A percentile compares a stretch with the other conserved stretches of the same genome.
These are phyloP conservation scores for Begonia peltatifolia DNA, from an alignment of 306 rosid species.

Conservation along the genomic window DNA sequence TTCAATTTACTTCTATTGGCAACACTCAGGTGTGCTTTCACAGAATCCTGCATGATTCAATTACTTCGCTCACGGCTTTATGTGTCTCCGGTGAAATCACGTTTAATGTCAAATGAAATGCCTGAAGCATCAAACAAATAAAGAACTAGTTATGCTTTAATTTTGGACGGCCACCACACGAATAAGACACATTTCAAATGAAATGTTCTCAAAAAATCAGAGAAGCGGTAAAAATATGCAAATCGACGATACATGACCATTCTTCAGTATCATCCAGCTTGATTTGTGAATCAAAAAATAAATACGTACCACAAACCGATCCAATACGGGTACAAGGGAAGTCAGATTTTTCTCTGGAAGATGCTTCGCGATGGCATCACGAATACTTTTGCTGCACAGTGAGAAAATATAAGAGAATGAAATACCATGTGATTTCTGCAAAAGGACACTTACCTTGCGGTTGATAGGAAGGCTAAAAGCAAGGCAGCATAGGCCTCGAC, in stretches of 20 bases:
- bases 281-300: background rate
- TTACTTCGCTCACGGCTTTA: slow-evolving; percentile 84
- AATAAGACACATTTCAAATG: too few species aligned
- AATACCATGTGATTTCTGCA: background rate
- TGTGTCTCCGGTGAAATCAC: slow-evolving; percentile 98
- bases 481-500: slow-evolving; percentile 48
- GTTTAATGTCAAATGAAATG: slow-evolving; percentile 83
- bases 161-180: too few species aligned
- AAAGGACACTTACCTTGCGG: slow-evolving; percentile 29
- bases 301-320: slow-evolving; percentile 87
- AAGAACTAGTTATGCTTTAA: too few species aligned
- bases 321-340: slow-evolving; percentile 83
- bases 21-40: too few species aligned
- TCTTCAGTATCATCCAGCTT: too few species aligned
- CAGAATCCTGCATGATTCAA: slow-evolving; percentile 32
- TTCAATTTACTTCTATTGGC: too few species aligned
- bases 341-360: slow-evolving; percentile 54
- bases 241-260: too few species aligned
- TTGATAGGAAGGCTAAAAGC: slow-evolving; percentile 50
- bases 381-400: slow-evolving; percentile 26
- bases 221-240: too few species aligned
- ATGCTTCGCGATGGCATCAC: slow-evolving; percentile 28
- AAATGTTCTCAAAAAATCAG: too few species aligned
- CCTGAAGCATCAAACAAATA: slow-evolving; percentile 26
- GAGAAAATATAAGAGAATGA: background rate